Conservation (phyloP, 495 filamentous ascomycete species). For the Podospora australis region DNA sequence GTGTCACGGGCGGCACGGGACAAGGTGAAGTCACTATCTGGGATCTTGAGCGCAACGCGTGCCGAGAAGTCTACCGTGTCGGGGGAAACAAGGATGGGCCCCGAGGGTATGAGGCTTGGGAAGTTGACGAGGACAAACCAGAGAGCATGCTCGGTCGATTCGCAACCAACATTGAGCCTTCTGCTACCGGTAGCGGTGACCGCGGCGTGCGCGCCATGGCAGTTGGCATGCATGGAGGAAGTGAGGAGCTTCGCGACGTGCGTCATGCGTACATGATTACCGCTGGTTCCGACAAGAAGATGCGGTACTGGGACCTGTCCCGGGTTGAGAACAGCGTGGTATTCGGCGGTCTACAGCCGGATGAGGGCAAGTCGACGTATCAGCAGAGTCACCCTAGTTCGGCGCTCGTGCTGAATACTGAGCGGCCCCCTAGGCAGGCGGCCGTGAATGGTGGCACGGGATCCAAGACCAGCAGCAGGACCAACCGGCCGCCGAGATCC, state of each 20-base stretch:
- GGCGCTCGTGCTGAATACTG: slow-evolving; percentile 64
- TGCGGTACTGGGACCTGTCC: slow-evolving; percentile 86
- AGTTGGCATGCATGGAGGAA: slow-evolving; percentile 43
- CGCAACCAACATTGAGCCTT: slow-evolving; percentile 61
- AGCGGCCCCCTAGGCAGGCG: slow-evolving; percentile 52
- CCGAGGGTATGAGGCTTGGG: slow-evolving; percentile 77
- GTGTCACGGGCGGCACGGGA: slow-evolving; percentile 80
- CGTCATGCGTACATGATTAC: slow-evolving; percentile 70
- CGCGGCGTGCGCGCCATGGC: slow-evolving; percentile 56
- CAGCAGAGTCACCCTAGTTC: slow-evolving; percentile 61
- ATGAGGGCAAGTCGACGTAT: slow-evolving; percentile 67
- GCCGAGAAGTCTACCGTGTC: slow-evolving; percentile 81
- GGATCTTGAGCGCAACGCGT: slow-evolving; percentile 87
- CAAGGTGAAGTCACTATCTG: slow-evolving; percentile 91
- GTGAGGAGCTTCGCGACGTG: slow-evolving; percentile 54
- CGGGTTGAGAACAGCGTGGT: slow-evolving; percentile 66
- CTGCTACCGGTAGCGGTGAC: slow-evolving; percentile 40
- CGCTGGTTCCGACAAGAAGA: slow-evolving; percentile 80
- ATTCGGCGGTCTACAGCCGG: slow-evolving; percentile 68
- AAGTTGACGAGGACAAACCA: slow-evolving; percentile 81
- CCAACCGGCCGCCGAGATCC: slow-evolving; percentile 54
- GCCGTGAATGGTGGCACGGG: slow-evolving; percentile 33
- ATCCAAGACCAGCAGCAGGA: slow-evolving; percentile 22
- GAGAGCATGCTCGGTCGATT: slow-evolving; percentile 88
- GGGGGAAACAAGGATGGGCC: slow-evolving; percentile 46